Percentiles rank a stretch among this genome's conserved stretches.
These are phyloP conservation scores for Candida patagonica DNA, from an alignment of 805 yeast species.

Conservation along the genomic window DNA sequence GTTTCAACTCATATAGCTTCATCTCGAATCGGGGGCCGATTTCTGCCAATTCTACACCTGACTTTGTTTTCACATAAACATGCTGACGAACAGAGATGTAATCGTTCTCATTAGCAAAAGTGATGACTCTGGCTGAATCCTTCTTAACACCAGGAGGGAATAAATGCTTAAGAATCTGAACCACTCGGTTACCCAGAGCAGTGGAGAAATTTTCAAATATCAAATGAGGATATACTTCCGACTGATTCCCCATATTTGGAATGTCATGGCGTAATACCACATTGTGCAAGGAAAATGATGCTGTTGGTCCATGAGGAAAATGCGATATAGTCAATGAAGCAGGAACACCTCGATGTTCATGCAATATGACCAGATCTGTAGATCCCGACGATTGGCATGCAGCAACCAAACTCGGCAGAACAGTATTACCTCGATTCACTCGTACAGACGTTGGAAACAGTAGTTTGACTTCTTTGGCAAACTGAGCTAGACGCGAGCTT, in stretches of 20 bases:
- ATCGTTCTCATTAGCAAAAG: constrained; percentile 85
- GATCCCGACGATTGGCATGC: constrained; percentile 76
- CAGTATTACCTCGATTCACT: constrained; percentile 86
- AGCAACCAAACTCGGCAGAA: constrained; percentile 73
- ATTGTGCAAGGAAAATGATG: constrained; percentile 86
- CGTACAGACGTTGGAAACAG: constrained; percentile 85
- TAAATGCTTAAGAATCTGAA: constrained; percentile 68
- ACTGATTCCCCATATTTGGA: constrained; percentile 71
- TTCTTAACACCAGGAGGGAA: constrained; percentile 96
- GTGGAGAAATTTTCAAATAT: constrained; percentile 85
- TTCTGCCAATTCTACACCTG: constrained; percentile 84
- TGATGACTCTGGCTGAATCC: constrained; percentile 83
- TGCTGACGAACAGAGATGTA: constrained; percentile 93
- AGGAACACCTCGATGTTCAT: constrained; percentile 98
- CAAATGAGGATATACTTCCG: constrained; percentile 89
- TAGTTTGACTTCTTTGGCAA: constrained; percentile 83
- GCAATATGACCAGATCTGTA: constrained; percentile 76
- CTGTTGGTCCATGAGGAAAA: constrained; percentile 97
- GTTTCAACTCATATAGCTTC: constrained; percentile 77
- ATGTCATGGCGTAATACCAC: constrained; percentile 92
- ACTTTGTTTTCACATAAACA: constrained; percentile 81
- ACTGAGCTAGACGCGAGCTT: constrained; percentile 73
- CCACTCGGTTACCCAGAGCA: constrained; percentile 74
- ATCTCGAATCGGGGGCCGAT: constrained; percentile 98
- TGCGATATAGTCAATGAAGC: constrained; percentile 87